Percentiles rank a stretch among this genome's conserved stretches.
Evolutionary conservation across 164 flowering plant species (phyloP).

Genomic region (Nymphaea thermarum): DNA sequence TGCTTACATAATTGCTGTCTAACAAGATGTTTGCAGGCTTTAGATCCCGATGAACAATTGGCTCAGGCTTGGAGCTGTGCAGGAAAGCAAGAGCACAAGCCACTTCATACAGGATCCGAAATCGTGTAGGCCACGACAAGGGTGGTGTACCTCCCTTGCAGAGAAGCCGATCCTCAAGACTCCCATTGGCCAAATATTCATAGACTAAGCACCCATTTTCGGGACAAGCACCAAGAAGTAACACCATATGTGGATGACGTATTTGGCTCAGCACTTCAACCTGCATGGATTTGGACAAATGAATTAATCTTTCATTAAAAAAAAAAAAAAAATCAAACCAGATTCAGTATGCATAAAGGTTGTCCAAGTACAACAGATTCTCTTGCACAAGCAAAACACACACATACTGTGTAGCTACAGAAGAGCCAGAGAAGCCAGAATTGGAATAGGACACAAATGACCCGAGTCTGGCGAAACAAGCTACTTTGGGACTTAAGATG

Average conservation of each 20-base stretch:
- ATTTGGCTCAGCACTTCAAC: constrained; percentile 71
- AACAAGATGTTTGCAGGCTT: constrained; percentile 80
- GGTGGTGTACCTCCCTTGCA: constrained; percentile 25
- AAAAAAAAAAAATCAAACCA: no score
- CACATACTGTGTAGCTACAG: no score
- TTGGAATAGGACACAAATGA: no score
- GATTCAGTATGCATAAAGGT: no score
- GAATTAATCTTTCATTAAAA: neutral
- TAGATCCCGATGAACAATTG: constrained; percentile 72
- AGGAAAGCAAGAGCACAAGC: constrained; percentile 82
- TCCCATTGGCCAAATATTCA: constrained; percentile 82
- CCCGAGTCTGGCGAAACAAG: no score
- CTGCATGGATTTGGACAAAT: constrained; percentile 20
- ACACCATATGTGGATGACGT: constrained; percentile 63
- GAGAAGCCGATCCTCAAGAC: constrained; percentile 49
- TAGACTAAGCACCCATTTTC: constrained; percentile 69
- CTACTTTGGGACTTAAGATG: no score
- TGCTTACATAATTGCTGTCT: constrained; percentile 54
- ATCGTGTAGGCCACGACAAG: constrained; percentile 71
- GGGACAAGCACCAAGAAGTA: constrained; percentile 82
- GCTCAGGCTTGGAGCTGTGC: constrained; percentile 64
- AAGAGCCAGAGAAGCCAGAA: no score
- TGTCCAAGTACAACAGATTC: no score
- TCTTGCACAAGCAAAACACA: no score
- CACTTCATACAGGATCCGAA: constrained; percentile 50